phyloP scores from a whole-genome alignment of 495 filamentous ascomycete genomes.

The Paragyromitra xinjiangensis region DNA sequence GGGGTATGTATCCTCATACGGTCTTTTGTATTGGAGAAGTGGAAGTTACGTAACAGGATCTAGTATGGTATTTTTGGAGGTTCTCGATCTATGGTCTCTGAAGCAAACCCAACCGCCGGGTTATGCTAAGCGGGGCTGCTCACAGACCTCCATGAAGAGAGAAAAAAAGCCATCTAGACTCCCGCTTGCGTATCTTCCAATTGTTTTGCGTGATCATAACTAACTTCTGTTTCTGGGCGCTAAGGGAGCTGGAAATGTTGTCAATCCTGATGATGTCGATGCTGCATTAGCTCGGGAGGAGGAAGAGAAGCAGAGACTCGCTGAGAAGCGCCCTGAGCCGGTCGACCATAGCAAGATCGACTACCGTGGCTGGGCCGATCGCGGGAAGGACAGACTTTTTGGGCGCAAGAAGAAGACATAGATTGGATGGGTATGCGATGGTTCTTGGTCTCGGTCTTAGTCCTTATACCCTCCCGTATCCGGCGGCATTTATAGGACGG shows the following conservation, averaged over 20 bases:
- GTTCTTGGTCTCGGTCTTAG: conserved; percentile 7
- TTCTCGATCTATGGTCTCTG: conserved; percentile 56
- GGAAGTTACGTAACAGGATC: conserved; percentile 31
- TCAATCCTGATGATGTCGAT: conserved; percentile 59
- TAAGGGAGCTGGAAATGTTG: conserved; percentile 68
- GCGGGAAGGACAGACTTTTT: conserved; percentile 66
- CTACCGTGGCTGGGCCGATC: conserved; percentile 62
- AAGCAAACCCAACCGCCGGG: conserved; percentile 58
- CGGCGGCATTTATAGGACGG: conserved; percentile 16
- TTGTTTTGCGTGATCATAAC: conserved; percentile 18
- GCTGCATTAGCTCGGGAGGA: conserved; percentile 58
- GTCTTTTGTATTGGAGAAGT: conserved; percentile 34
- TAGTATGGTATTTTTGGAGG: conserved; percentile 24
- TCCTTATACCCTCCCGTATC: conserved; percentile 21
- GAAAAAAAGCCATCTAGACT: conserved; percentile 15
- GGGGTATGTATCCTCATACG: conserved; percentile 58
- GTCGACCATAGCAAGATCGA: conserved; percentile 51
- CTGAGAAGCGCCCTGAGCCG: conserved; percentile 44
- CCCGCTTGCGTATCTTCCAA: background rate
- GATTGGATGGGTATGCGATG: conserved; percentile 2
- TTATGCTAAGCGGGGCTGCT: conserved; percentile 10
- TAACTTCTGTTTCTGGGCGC: conserved; percentile 27
- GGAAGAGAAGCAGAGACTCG: conserved; percentile 58
- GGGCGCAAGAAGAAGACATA: conserved; percentile 61
- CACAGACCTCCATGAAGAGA: background rate